A percentile compares a stretch with the other conserved stretches of the same genome.
These are phyloP conservation scores for Curvularia lunata DNA, from an alignment of 2,329 filamentous ascomycete species.

Conservation along the genomic window DNA sequence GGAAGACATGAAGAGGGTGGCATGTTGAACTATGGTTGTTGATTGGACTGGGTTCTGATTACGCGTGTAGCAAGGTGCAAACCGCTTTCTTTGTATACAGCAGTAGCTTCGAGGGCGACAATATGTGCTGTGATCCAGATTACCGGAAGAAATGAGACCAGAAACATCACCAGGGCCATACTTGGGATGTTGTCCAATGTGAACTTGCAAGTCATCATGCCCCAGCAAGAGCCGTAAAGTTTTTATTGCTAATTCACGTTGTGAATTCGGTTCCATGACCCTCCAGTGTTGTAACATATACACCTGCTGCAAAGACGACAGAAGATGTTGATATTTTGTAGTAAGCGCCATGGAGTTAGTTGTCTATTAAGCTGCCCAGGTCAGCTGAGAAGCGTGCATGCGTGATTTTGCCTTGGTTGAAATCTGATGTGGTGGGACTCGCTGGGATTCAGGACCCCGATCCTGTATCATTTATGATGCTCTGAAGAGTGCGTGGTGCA, in stretches of 20 bases:
- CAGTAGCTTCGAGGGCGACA: background rate
- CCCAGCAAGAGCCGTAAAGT: slow-evolving; percentile 10
- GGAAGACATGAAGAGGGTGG: slow-evolving; percentile 11
- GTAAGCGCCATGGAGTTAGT: background rate
- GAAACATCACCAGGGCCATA: too few species aligned
- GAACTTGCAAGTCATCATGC: background rate
- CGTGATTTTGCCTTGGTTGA: background rate
- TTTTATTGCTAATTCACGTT: slow-evolving; percentile 7
- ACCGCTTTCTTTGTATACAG: too few species aligned
- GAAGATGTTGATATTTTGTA: slow-evolving; percentile 4
- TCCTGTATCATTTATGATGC: background rate
- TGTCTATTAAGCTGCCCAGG: too few species aligned
- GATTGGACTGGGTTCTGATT: too few species aligned
- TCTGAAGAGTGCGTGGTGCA: accelerated
- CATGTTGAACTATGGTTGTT: background rate
- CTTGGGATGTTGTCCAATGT: background rate
- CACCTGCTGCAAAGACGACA: slow-evolving; percentile 11
- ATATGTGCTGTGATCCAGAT: background rate
- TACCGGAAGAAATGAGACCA: too few species aligned
- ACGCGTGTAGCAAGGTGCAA: background rate
- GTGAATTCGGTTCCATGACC: slow-evolving; percentile 7
- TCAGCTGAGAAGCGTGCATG: background rate
- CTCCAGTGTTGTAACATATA: background rate
- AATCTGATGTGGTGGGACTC: background rate
- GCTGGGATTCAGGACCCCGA: background rate